phyloP scores from a whole-genome alignment of 257 asterid species.

The Nicotiana tomentosiformis region DNA sequence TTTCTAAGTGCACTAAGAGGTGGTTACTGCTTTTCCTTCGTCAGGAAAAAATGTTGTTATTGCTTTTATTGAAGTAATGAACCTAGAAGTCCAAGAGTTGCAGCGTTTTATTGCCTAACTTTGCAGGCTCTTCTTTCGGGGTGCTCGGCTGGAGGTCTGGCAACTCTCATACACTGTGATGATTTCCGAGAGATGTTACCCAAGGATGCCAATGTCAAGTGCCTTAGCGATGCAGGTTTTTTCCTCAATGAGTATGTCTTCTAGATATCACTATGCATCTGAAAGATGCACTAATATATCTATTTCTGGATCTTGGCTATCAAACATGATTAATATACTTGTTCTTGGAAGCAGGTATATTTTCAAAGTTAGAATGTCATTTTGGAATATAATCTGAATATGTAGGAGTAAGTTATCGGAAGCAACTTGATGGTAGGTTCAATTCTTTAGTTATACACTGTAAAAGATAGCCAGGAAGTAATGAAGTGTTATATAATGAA shows the following conservation, averaged over 20 bases:
- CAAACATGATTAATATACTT: background rate
- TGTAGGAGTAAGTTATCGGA: background rate
- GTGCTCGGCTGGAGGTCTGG: slow-evolving; percentile 98
- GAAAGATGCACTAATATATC: background rate
- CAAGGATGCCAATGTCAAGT: slow-evolving; percentile 62
- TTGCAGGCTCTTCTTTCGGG: slow-evolving; percentile 88
- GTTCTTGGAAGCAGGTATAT: background rate
- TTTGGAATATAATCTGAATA: background rate
- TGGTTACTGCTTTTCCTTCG: background rate
- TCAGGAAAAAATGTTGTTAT: background rate
- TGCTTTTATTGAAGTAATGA: background rate
- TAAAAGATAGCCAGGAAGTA: background rate
- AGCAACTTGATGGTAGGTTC: background rate
- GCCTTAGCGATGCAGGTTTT: slow-evolving; percentile 93
- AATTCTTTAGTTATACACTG: background rate
- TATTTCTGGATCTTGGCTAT: background rate
- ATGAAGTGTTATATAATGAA: background rate
- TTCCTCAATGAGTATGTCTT: slow-evolving; percentile 76
- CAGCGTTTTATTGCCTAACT: slow-evolving; percentile 14
- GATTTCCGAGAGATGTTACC: slow-evolving; percentile 58
- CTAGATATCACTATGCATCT: slow-evolving; percentile 6
- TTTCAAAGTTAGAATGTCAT: background rate
- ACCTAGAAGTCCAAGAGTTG: background rate
- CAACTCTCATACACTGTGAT: slow-evolving; percentile 87
- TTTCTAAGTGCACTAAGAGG: background rate